Evolutionary conservation across 2,329 filamentous ascomycete species (phyloP), one percentile per base, ranked within the genome.

Genomic region (Emergomyces pasteurianus): DNA sequence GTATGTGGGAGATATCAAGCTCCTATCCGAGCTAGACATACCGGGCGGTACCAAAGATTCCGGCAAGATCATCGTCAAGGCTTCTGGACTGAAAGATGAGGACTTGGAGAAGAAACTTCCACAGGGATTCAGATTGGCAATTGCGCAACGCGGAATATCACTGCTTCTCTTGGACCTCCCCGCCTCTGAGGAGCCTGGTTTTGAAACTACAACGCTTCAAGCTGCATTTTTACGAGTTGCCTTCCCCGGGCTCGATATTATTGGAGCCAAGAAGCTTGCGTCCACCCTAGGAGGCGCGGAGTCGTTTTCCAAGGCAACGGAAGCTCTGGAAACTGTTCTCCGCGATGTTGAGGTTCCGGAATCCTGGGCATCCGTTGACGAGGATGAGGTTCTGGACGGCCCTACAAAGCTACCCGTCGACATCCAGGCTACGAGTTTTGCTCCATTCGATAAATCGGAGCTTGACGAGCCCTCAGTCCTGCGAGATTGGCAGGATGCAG

Each of bases 31-130:
- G 28, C 81, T 96, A 60, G 85, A 92, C 65, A 78, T 95, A 26
- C 72, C 92, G 42, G 81, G 85, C 64, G 86, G 82, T 58, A 78
- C 92, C 64, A 90, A 88, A 75, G 69, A 82, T 47, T 84, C 84
- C 59, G 88, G 88, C 60, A 87, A 85, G 65, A 74, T 96, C 52
- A 81, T 96, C 60, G 70, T 96, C 49, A 89, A 86, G 69, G 81
- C 94, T 28, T 82, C 89, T 34, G 86, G 85, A 66, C 84, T 90
- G 73, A 96, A 95, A 77, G 84, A 90, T 58, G 92, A 95, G 52
- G 91, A 96, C 42, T 73, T 92, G 7, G 92, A 97, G 78, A 95
- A 95, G 82, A 82, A 89, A 67, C 79, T 99, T 6, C 84, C 90
- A 1, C 79, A 81, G 43, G 73, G 79, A 54, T 83, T 94, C 65